Percentiles rank a stretch among this genome's conserved stretches.
phyloP scores from a whole-genome alignment of 1,284 basidiomycete genomes.

The Sutorius eximius region DNA sequence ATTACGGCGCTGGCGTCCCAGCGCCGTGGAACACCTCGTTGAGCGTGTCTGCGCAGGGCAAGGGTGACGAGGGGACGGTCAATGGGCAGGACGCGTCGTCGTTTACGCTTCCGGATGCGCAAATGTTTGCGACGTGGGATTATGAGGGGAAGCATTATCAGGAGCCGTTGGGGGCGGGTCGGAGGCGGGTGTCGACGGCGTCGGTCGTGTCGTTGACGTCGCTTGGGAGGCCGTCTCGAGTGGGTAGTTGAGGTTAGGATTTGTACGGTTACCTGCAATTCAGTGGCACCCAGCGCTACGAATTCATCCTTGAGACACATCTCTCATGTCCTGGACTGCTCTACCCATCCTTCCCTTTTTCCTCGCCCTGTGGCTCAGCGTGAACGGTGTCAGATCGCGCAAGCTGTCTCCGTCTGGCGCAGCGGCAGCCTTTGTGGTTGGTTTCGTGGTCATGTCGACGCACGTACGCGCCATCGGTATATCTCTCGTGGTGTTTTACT shows the following conservation, averaged over 20 bases:
- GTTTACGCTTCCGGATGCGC: slow-evolving; percentile 62
- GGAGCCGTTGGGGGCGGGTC: slow-evolving; percentile 42
- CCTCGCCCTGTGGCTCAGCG: slow-evolving; percentile 41
- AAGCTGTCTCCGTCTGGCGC: slow-evolving; percentile 76
- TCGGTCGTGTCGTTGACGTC: slow-evolving; percentile 25
- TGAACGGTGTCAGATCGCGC: slow-evolving; percentile 43
- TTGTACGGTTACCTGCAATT: too few species aligned
- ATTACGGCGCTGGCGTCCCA: slow-evolving; percentile 59
- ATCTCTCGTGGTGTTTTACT: slow-evolving; percentile 79
- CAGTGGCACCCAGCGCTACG: too few species aligned
- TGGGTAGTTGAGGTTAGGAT: slow-evolving; percentile 15
- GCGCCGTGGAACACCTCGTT: slow-evolving; percentile 65
- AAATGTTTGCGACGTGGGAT: slow-evolving; percentile 73
- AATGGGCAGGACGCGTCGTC: slow-evolving; percentile 35
- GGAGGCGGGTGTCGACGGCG: slow-evolving; percentile 16
- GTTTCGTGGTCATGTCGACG: slow-evolving; percentile 63
- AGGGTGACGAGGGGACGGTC: slow-evolving; percentile 30
- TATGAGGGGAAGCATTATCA: slow-evolving; percentile 65
- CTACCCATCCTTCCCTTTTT: slow-evolving; percentile 34
- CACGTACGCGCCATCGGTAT: slow-evolving; percentile 68
- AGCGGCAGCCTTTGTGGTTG: slow-evolving; percentile 72
- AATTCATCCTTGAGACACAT: too few species aligned
- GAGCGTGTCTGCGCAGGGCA: slow-evolving; percentile 26
- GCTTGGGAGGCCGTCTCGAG: slow-evolving; percentile 24
- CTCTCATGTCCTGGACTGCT: slow-evolving; percentile 15